Base-by-base conservation (phyloP, 352 stramenopile genomes). In the Pythium dissotocum region DNA sequence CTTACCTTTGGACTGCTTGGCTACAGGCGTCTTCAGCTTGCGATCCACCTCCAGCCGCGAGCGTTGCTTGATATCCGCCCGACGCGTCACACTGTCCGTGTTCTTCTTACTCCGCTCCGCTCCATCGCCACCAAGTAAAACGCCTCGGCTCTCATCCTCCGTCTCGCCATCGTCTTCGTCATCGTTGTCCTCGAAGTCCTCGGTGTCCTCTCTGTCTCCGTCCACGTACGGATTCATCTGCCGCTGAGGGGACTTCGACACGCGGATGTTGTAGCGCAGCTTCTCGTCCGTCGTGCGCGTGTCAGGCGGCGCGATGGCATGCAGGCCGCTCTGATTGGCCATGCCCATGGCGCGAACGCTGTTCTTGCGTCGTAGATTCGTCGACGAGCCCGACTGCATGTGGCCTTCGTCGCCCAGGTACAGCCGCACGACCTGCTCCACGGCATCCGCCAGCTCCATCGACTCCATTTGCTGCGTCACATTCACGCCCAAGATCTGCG, bases 361-460 rank as follows among this genome's bases (percentile, higher is more conserved):
- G 77, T 90, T 93, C 67, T 89, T 93, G 59, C 84, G 85, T 4
- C 85, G 82, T 30, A 92, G 69, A 40, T 76, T 86, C 10, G 70
- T 78, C 32, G 75, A 82, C 54, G 78, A 71, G 2, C 59, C 61
- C 16, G 76, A 78, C 72, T 83, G 82, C 49, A 90, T 26, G 30
- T 89, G 83, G 30, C 77, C 79, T 72, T 94, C 87, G 40, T 94
- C 87, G n/a, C 84, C 87, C 30, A 93, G 63, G 16, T 88, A 78
- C 38, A 89, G 66, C 7, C 87, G 85, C 62, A 95, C 87, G 40
- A 84, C 83, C 63, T 92, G 87, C 64, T 95, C 87, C 28, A 93
- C 84, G 7, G 84, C 70, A 51, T 94, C 84, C 2, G 80, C 78
- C 1, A 95, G 70, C 58, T 87, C 81, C 21, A 85, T 68, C n/a